phyloP scores from a whole-genome alignment of 768 basidiomycete genomes.

The Terana coerulea region DNA sequence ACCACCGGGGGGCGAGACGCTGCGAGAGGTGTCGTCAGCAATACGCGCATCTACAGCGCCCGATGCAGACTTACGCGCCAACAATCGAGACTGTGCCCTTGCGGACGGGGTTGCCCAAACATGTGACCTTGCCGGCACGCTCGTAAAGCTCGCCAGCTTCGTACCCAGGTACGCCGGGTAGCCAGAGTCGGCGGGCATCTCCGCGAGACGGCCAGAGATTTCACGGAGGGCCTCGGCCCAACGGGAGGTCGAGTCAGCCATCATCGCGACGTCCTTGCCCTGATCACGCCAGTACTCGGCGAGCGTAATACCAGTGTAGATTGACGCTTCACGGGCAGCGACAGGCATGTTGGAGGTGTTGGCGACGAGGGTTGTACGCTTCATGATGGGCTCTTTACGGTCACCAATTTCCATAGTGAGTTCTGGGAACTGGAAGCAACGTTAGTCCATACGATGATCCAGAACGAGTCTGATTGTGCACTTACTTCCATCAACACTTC shows the following conservation, averaged over 20 bases:
- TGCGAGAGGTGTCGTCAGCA: slow-evolving; percentile 26
- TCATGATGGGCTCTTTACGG: slow-evolving; percentile 99
- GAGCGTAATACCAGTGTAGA: slow-evolving; percentile 98
- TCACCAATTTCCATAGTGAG: slow-evolving; percentile 89
- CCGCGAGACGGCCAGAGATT: slow-evolving; percentile 97
- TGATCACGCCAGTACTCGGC: slow-evolving; percentile 99
- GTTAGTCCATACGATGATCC: no score
- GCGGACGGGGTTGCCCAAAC: slow-evolving; percentile 83
- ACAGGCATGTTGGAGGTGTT: slow-evolving; percentile 99
- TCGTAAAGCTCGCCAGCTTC: slow-evolving; percentile 98
- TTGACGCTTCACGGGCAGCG: slow-evolving; percentile 97
- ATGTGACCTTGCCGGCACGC: slow-evolving; percentile 93
- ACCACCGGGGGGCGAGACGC: slow-evolving; percentile 97
- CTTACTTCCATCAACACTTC: slow-evolving; percentile 96
- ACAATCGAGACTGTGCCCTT: slow-evolving; percentile 97
- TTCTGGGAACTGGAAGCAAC: slow-evolving; percentile 64
- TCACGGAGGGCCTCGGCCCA: slow-evolving; percentile 99
- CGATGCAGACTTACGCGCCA: slow-evolving; percentile 75
- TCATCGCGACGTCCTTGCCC: slow-evolving; percentile 96
- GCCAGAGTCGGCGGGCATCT: slow-evolving; percentile 99
- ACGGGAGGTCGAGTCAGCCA: slow-evolving; percentile 98
- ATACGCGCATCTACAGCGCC: background rate
- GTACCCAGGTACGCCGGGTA: slow-evolving; percentile 97
- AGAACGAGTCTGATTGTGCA: slow-evolving; percentile 3
- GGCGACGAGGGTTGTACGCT: slow-evolving; percentile 96